These are phyloP conservation scores for Aspergillus nanangensis DNA, from an alignment of 495 filamentous ascomycete genomes.

Conservation along the genomic window DNA sequence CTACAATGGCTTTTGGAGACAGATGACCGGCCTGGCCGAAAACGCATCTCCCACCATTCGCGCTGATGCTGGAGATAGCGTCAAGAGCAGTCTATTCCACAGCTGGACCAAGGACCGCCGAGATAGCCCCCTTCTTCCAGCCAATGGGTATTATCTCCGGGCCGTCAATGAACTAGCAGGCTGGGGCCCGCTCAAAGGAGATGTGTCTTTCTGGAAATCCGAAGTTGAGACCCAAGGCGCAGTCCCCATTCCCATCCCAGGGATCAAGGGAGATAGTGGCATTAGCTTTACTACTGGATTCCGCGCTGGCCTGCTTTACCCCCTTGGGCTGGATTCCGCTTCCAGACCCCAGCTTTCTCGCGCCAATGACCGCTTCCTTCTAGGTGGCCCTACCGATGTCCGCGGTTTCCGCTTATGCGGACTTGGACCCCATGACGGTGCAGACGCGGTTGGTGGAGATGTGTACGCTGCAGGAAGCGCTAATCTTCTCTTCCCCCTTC, in stretches of 20 bases:
- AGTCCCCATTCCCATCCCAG: slow-evolving; percentile 64
- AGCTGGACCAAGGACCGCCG: slow-evolving; percentile 74
- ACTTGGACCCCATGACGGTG: slow-evolving; percentile 79
- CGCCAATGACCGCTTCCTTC: slow-evolving; percentile 90
- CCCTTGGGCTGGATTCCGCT: slow-evolving; percentile 51
- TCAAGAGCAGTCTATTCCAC: slow-evolving; percentile 82
- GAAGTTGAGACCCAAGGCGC: slow-evolving; percentile 78
- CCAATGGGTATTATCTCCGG: slow-evolving; percentile 72
- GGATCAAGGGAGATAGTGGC: slow-evolving; percentile 63
- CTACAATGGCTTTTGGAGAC: slow-evolving; percentile 81
- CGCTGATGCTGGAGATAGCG: slow-evolving; percentile 81
- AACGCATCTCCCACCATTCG: slow-evolving; percentile 77
- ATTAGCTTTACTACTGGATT: slow-evolving; percentile 65
- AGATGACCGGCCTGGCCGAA: slow-evolving; percentile 70
- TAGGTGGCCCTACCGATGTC: slow-evolving; percentile 91
- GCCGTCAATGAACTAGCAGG: slow-evolving; percentile 78
- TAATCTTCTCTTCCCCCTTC: slow-evolving; percentile 79
- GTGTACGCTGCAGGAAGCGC: slow-evolving; percentile 83
- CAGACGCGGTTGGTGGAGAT: slow-evolving; percentile 85
- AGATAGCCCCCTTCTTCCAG: slow-evolving; percentile 78
- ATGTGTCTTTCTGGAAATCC: slow-evolving; percentile 84
- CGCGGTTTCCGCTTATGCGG: slow-evolving; percentile 88
- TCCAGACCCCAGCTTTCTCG: slow-evolving; percentile 58
- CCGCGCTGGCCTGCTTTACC: slow-evolving; percentile 60
- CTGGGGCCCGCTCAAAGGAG: slow-evolving; percentile 76